Conservation (phyloP, 73 alveolate species). For the Tetrahymena thermophila region DNA sequence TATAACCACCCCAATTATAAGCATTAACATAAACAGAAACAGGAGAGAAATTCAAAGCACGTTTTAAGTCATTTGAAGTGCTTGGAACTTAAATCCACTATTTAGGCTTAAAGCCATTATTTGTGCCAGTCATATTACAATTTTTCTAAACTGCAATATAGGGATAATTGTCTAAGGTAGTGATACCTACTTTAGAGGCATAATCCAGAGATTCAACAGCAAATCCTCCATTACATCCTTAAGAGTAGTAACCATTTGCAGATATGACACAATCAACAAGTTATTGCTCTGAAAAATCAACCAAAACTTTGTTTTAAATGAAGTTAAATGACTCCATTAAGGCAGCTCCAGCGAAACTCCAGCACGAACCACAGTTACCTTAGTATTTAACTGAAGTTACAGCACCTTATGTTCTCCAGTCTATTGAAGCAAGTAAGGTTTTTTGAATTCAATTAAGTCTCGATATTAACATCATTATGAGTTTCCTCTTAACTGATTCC, state of each 20-base stretch:
- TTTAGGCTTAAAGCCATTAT: neutral
- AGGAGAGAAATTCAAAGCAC: neutral
- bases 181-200: conserved; percentile 8
- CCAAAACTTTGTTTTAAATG: conserved; percentile 9
- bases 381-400: conserved; percentile 66
- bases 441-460: neutral
- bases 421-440: neutral
- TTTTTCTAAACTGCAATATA: conserved; percentile 10
- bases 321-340: conserved; percentile 61
- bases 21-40: neutral
- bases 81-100: neutral
- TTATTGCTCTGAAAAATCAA: conserved; percentile 52
- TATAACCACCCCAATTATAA: neutral
- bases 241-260: conserved; percentile 3
- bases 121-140: conserved; percentile 1
- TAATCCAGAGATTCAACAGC: conserved; percentile 15
- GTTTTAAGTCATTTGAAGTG: neutral
- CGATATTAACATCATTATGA: neutral
- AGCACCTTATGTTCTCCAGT: conserved; percentile 54
- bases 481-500: neutral
- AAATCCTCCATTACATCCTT: conserved; percentile 55
- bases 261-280: conserved; percentile 65
- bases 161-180: conserved; percentile 22
- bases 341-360: conserved; percentile 79
- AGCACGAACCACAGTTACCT: conserved; percentile 79